These are phyloP conservation scores for Xerocomus minutiporus DNA, from an alignment of 1,284 basidiomycete genomes.

Conservation along the genomic window DNA sequence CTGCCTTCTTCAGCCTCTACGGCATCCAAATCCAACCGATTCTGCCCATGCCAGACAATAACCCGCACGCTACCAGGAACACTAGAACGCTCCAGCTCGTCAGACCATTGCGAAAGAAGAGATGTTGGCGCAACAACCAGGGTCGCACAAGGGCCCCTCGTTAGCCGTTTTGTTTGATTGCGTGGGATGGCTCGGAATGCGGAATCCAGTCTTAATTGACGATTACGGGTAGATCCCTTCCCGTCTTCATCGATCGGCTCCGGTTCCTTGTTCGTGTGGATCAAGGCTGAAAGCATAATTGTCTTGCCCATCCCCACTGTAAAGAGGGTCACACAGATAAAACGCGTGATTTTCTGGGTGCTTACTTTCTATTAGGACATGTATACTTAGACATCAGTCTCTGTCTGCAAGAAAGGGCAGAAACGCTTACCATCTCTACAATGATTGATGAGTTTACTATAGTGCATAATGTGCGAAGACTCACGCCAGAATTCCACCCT, in stretches of 20 bases:
- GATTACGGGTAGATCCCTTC: slow-evolving; percentile 37
- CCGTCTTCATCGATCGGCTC: slow-evolving; percentile 37
- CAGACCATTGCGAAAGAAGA: slow-evolving; percentile 85
- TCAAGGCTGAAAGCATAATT: slow-evolving; percentile 90
- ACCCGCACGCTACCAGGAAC: slow-evolving; percentile 65
- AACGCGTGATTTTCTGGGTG: neutral
- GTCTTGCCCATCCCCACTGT: slow-evolving; percentile 96
- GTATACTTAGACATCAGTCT: slow-evolving; percentile 4
- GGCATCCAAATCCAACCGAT: slow-evolving; percentile 68
- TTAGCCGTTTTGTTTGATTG: slow-evolving; percentile 29
- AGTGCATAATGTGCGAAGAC: slow-evolving; percentile 33
- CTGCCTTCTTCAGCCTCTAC: slow-evolving; percentile 49
- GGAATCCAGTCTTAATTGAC: slow-evolving; percentile 59
- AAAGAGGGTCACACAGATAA: slow-evolving; percentile 12
- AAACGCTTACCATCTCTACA: slow-evolving; percentile 51
- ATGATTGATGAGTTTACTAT: slow-evolving; percentile 8
- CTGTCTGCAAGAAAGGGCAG: neutral
- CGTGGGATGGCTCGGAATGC: slow-evolving; percentile 47
- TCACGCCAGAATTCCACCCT: slow-evolving; percentile 85
- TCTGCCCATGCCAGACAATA: slow-evolving; percentile 84
- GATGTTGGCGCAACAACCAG: slow-evolving; percentile 93
- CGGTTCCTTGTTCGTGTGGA: slow-evolving; percentile 70
- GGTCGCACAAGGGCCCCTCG: slow-evolving; percentile 58
- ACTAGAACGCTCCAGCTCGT: slow-evolving; percentile 77
- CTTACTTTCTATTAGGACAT: slow-evolving; percentile 43